Base-by-base conservation (phyloP, 352 stramenopile species). In the Ophiocytium majus region DNA sequence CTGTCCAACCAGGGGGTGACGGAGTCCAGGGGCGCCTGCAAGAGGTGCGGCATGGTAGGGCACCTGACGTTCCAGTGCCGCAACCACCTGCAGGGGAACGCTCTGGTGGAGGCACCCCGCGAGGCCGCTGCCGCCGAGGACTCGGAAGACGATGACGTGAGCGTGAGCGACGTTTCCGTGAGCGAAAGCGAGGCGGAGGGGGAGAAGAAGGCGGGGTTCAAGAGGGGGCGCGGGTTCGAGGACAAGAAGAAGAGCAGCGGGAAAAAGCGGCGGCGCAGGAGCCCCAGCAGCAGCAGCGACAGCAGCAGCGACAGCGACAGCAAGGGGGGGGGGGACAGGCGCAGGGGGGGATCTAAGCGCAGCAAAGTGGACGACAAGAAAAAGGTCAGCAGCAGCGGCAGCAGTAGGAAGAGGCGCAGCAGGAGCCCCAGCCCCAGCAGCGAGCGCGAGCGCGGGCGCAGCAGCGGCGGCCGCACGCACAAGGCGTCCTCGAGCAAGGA, bases 1-100 rank as follows among this genome's bases (percentile, higher is more conserved):
- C 92, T 97, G 78, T 97, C 97, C 79, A 98, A 98, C 91, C 91
- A 98, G 32, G 93, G 91, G 57, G 94, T 97, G 50, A 85, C 57
- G 34, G 76, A 84, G 49, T 43, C 32, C 10, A 84, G 85, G 31
- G 82, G 66, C n/a, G 57, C 35, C 9, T 86, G 83, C 80, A 86
- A 85, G 31, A 81, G 93, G 92, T 97, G 94, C 79, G 93, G 93
- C 9, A 95, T 95, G 92, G 90, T 96, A 64, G 94, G 94, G n/a
- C 94, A 97, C 82, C 90, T 97, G 81, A 95, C 93, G 23, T 96
- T 96, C 88, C 94, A 97, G 88, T 96, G 94, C 83, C 87, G 93
- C 19, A 97, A 97, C 83, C 89, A 93, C 88, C 76, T 85, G 31
- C 49, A 88, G 57, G 34, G 90, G 87, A 31, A 89, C 89, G 10